Base-by-base conservation (phyloP, 1,139 yeast genomes). In the Nakaseomyces sp. region DNA sequence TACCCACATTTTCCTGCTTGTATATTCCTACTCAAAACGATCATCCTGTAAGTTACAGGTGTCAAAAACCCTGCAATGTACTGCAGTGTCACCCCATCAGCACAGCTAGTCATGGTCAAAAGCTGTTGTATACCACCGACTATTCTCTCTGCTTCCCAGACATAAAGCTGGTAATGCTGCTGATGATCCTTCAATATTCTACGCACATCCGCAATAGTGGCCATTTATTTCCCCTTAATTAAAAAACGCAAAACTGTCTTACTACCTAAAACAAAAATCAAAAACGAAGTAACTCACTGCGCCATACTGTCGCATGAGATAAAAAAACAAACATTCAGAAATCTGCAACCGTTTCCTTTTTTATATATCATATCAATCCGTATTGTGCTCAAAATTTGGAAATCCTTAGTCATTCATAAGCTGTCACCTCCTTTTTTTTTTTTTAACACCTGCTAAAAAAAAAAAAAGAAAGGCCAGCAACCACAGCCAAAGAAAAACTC, bases 1-100 rank as follows among this genome's bases (percentile, higher is more conserved):
- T 50, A 49, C 3, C 49, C 52, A 42, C 54, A 49, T 16, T 43
- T 31, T 13, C 31, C 18, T 13, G 47, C 38, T 4, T 26, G 18
- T 12, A 42, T 40, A 19, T 32, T 32, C 28, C 53, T 43, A 2
- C 20, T 29, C 13, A 37, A 20, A 3, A 48, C 37, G 6, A 50
- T 26, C 19, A 19, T 24, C 16, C 42, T 22, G 30, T 41, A 50
- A 12, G 41, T 40, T 1, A 36, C 37, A 4, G 41, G 30, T 3
- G 47, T 45, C 12, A 45, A 25, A 15, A 49, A 45, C 19, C 43
- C 33, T 4, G 38, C 17, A 1, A 47, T 20, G 37, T 44, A 48
- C 35, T 45, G 48, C 20, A 50, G 35, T 5, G 51, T 46, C 3
- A 15, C 7, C 7, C 37, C 44, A 35, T 49, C 49, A 7, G 46